Conservation (phyloP, 176 grass and related monocot species). For the Juncus effusus region DNA sequence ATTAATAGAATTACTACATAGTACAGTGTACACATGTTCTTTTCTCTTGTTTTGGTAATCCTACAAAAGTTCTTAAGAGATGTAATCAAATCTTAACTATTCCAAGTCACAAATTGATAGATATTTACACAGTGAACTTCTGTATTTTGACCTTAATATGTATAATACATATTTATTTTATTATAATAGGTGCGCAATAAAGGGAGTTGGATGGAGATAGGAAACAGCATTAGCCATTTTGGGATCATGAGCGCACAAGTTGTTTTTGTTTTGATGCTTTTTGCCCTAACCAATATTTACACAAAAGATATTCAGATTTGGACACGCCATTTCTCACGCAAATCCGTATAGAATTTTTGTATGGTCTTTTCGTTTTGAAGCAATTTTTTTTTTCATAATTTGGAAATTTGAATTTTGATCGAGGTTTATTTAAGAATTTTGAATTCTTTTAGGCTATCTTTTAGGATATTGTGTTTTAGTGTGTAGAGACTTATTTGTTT, state of each 20-base stretch:
- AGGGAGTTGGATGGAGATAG: constrained; percentile 98
- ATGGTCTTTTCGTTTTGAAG: too few relatives aligned
- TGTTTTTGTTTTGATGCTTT: constrained; percentile 88
- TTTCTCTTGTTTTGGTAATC: too few relatives aligned
- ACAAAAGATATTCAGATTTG: constrained; percentile 77
- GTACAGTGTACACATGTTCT: not conserved
- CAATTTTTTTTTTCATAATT: too few relatives aligned
- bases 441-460: too few relatives aligned
- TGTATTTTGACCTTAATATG: not conserved
- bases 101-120: not conserved
- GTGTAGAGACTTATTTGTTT: too few relatives aligned
- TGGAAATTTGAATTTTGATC: too few relatives aligned
- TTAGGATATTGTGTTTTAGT: too few relatives aligned
- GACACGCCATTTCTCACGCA: constrained; percentile 41
- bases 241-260: constrained; percentile 91
- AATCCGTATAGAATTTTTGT: constrained; percentile 19
- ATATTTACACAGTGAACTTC: constrained; percentile 2
- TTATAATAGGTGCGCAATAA: constrained; percentile 65
- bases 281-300: constrained; percentile 86
- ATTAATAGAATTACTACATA: not conserved
- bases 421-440: too few relatives aligned
- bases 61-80: not conserved
- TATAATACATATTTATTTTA: constrained; percentile 2
- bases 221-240: constrained; percentile 95
- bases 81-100: not conserved